Evolutionary conservation across 2,329 filamentous ascomycete genomes (phyloP), one percentile per base, ranked within the genome.

Genomic region (Penicillium sp.): DNA sequence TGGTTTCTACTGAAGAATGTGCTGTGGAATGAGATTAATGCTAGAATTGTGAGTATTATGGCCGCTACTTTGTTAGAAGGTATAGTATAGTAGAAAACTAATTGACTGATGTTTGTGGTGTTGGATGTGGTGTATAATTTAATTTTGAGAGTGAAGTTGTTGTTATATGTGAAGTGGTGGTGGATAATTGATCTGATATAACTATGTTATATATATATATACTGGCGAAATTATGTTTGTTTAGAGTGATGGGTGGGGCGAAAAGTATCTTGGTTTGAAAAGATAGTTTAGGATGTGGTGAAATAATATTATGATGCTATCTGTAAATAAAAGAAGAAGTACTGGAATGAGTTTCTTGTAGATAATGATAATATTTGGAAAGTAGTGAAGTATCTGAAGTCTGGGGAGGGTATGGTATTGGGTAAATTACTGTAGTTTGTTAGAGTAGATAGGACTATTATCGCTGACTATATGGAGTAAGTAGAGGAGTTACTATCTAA

Each of bases 341-440:
- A 66, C 56, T 66, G 53, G 62, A 58, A 66, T 22, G 54, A 63
- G 31, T 65, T 65, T 50, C 57, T 67, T 2, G 57, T 46, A 32
- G 59, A 64, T 48, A 64, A 61, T 45, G 54, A 65, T 11, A 65
- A 67, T 29, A 66, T 67, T 27, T 67, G 52, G 62, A 65, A 66
- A 55, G 65, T 60, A 14, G 58, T 57, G 1, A 62, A 61, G 36
- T 67, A 67, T 34, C 58, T 65, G 14, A 59, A 63, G 31, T 58
- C 56, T 4, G 59, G 63, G 47, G 53, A 62, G 8, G 48, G 56
- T 18, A 47, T 44, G n/a, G 53, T 49, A 43, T 62, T 62, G 4
- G 52, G 54, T 29, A 59, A 61, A 36, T 0, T 63, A 22, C 59
- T 45, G 22, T 48, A 62, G 52, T 54, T 60, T 48, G 13, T 62